Base-by-base conservation (phyloP, 2,329 filamentous ascomycete species). In the Calonectria montana region DNA sequence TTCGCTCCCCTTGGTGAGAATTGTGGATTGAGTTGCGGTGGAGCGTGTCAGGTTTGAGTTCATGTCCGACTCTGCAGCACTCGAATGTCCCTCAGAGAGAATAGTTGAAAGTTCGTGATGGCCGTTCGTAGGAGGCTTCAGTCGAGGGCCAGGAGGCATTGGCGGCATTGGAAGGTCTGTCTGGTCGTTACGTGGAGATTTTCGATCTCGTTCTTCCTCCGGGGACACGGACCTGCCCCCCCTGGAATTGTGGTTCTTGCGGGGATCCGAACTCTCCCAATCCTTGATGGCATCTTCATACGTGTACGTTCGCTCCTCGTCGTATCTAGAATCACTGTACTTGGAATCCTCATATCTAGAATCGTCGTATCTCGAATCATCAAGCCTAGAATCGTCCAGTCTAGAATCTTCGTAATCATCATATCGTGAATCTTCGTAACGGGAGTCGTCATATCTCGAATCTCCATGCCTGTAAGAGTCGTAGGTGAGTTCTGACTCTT, bases 91-190 rank as follows among this genome's bases (percentile, higher is more conserved):
- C 74, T 88, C 88, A 0, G 89, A 91, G 25, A 88, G 73, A 59
- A 91, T 91, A 0, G 89, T 91, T 1, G 90, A 91, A 43, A 91
- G 80, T 73, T 89, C 88, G 73, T 91, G 86, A 31, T 85, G 75
- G 8, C 89, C 89, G 18, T 84, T 89, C 3, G 89, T 91, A 2
- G 89, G 90, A 1, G 89, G 88, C 47, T 80, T 81, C 3, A 82
- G 74, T 41, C 85, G 76, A 5, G 83, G 83, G 2, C 81, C 79
- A 41, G 53, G n/a, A 18, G 79, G 75, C 80, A 84, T 79, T 47
- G 74, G 76, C 7, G 78, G 76, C 6, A 78, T 72, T 18, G 74
- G 76, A 9, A 72, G 67, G n/a, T 75, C 77, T 21, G 59, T 70
- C n/a, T 70, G 73, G 39, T 73, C 69, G 55, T 76, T 68, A 21